These are phyloP conservation scores for Cryptococcus deneoformans DNA, from an alignment of 1,284 basidiomycete genomes.

Conservation along the genomic window DNA sequence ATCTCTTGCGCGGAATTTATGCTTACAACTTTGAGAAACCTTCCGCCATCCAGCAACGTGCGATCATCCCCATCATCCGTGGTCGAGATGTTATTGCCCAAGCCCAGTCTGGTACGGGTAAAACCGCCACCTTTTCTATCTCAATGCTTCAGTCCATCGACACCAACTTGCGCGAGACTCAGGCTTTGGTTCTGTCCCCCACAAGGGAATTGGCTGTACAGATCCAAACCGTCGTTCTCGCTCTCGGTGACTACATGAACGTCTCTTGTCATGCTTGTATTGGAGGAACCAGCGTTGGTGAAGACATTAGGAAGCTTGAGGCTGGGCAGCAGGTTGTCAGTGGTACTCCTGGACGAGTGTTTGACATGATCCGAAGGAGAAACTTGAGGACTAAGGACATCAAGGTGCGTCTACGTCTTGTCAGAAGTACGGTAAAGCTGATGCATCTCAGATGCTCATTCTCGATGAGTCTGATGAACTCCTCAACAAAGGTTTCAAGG, in stretches of 20 bases:
- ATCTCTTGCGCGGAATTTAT: constrained; percentile 94
- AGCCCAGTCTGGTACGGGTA: constrained; percentile 99
- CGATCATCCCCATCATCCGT: constrained; percentile 92
- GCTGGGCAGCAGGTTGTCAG: constrained; percentile 98
- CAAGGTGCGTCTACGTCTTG: constrained; percentile 55
- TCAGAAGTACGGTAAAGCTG: background rate
- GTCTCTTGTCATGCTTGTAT: constrained; percentile 99
- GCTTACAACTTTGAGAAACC: constrained; percentile 99
- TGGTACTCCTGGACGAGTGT: constrained; percentile 97
- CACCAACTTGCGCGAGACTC: constrained; percentile 89
- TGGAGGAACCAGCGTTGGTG: constrained; percentile 94
- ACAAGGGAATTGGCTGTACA: constrained; percentile 96
- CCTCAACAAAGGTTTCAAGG: constrained; percentile 98
- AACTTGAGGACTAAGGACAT: constrained; percentile 95
- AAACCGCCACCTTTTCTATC: constrained; percentile 98
- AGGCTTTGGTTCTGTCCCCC: constrained; percentile 92
- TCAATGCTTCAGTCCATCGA: constrained; percentile 93
- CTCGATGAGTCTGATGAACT: constrained; percentile 98
- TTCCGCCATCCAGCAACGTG: constrained; percentile 97
- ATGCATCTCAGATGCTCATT: constrained; percentile 68
- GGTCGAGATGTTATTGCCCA: constrained; percentile 97
- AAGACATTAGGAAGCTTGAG: constrained; percentile 97
- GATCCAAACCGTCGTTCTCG: constrained; percentile 97
- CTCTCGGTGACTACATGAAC: constrained; percentile 98
- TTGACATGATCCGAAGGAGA: constrained; percentile 98